phyloP scores from a whole-genome alignment of 768 basidiomycete species.

The Holtermanniella nyarrowii region DNA sequence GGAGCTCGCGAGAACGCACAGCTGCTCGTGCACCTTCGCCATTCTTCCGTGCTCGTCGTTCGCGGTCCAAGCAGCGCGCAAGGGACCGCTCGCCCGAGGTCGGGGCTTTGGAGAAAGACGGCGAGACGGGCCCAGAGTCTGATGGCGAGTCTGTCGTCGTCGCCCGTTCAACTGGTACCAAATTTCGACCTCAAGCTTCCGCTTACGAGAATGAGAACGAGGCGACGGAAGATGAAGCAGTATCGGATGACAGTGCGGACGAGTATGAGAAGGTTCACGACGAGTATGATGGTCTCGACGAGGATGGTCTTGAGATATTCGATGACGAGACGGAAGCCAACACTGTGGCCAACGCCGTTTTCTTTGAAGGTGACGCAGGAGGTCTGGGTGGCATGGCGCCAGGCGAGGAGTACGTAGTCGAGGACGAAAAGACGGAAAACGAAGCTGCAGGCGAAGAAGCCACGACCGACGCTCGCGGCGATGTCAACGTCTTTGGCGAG shows the following conservation, averaged over 20 bases:
- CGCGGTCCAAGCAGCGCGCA: constrained; percentile 52
- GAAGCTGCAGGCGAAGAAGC: constrained; percentile 4
- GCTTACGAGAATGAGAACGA: constrained; percentile 32
- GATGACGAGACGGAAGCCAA: constrained; percentile 78
- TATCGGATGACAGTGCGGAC: constrained; percentile 9
- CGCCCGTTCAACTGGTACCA: constrained; percentile 28
- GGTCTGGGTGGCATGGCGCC: constrained; percentile 21
- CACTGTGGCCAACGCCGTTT: constrained; percentile 61
- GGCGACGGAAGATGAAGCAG: constrained; percentile 11
- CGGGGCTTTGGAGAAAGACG: constrained; percentile 45
- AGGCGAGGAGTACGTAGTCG: background rate
- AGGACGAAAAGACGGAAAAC: constrained; percentile 1
- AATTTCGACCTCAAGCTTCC: constrained; percentile 56
- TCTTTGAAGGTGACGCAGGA: constrained; percentile 34
- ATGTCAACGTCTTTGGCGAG: constrained; percentile 32
- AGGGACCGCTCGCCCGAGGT: constrained; percentile 48
- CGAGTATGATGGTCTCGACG: constrained; percentile 32
- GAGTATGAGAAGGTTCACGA: constrained; percentile 46
- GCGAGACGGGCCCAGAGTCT: constrained; percentile 50
- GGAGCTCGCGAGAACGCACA: constrained; percentile 53
- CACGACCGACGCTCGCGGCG: constrained; percentile 19
- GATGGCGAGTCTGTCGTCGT: constrained; percentile 32
- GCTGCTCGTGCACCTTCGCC: constrained; percentile 52
- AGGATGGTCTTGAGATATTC: constrained; percentile 46
- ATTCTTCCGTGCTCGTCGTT: constrained; percentile 54